Evolutionary conservation across 805 yeast species (phyloP), one percentile per base, ranked within the genome.

Genomic region (Starmerella etchellsii): DNA sequence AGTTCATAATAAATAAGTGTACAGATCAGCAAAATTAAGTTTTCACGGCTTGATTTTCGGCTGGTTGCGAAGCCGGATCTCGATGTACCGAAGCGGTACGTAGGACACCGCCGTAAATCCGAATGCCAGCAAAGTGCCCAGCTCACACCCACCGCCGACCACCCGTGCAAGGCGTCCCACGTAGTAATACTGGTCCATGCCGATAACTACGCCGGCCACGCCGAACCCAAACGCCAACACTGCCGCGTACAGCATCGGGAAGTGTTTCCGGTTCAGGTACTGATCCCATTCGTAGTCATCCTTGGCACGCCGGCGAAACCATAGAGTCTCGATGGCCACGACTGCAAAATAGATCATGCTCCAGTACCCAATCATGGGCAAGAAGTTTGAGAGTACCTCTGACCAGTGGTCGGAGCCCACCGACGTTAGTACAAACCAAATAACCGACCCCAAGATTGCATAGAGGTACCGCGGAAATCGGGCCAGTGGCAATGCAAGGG

Each of bases 321-420:
- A 66, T 3, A 68, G 42, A 54, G 81, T 81, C 57, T 83, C 95
- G 49, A 80, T 82, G 2, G 81, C 44, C 26, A 82, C 60, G 34
- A 83, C 57, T n/a, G 73, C 70, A 52, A 78, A 73, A 58, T 83
- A 84, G 63, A 83, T 81, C 43, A 87, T 73, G 41, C 81, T 73
- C 95, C 95, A 83, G 61, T 83, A 83, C 2, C 94, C 94, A 43
- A 83, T 71, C 94, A 83, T 83, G 9, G 95, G 94, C 53, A 83
- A 64, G 60, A 83, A 83, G 54, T 83, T 83, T 10, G 83, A 75
- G 50, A 83, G 63, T 44, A 84, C 81, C 2, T 74, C 67, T 42
- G 82, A 67, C 56, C 84, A 79, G 51, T 77, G 76, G 55, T 78
- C 63, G 51, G 79, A 69, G 10, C 95, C 95, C 19, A 72, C 87